Evolutionary conservation across 2,329 filamentous ascomycete genomes (phyloP), one percentile per base, ranked within the genome.

Genomic region (Fusarium equiseti): DNA sequence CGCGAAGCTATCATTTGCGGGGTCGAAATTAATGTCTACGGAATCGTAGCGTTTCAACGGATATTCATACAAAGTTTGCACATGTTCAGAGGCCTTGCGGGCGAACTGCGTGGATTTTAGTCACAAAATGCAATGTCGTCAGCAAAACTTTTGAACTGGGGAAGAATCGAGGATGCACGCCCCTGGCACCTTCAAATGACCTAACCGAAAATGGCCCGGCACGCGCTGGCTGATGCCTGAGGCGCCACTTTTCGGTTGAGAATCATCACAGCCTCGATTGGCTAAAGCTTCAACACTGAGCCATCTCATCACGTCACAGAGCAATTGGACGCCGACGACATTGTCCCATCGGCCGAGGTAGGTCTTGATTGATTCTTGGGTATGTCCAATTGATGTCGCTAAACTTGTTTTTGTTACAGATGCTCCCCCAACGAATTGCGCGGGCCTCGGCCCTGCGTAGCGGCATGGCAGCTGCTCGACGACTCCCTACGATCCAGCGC

Each of bases 381-480:
- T 40, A 9, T 40, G 11, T 1, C 49, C 61, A 68, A 72, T 70
- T 73, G 63, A 63, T 31, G 15, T 32, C 24, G 56, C 73, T 74
- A 56, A 71, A 52, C 54, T 4, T 20, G 50, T 22, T 50, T 27
- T 26, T 42, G 35, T 53, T 27, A 18, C 76, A 90, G 88, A 90
- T 91, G 89, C 84, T 90, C 79, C 83, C 85, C 72, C 85, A 85
- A 81, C 86, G 86, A 83, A 82, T 90, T 80, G 84, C 81, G 75
- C 86, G 86, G 82, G 84, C 80, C 73, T 81, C 79, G 73, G 79
- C 80, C 74, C 75, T 79, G 74, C 83, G 83, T 77, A 82, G 80
- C 63, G 78, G 82, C 69, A 79, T 85, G 56, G 79, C 83, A 64
- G 81, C 83, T 70, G 78, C 81, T 75, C 84, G 83, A 79, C 83